These are phyloP conservation scores for Zymoseptoria tritici DNA, from an alignment of 2,329 filamentous ascomycete genomes.

Conservation along the genomic window DNA sequence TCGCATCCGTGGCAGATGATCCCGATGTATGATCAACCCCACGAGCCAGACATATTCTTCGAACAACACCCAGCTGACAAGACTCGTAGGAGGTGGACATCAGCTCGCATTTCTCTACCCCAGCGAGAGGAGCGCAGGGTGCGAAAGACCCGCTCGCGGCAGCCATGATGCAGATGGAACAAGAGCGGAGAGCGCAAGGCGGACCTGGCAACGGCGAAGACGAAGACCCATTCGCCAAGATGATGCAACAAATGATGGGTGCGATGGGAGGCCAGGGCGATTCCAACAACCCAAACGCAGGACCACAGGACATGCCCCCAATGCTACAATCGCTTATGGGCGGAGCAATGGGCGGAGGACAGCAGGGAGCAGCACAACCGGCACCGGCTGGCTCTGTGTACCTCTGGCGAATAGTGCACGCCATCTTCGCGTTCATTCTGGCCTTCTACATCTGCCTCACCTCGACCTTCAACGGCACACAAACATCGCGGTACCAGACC, in stretches of 20 bases:
- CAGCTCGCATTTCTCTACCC: slow-evolving; percentile 14
- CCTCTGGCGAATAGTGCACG: slow-evolving; percentile 68
- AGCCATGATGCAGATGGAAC: slow-evolving; percentile 27
- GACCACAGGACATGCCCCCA: slow-evolving; percentile 37
- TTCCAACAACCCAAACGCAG: slow-evolving; percentile 32
- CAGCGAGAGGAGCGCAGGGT: slow-evolving; percentile 5
- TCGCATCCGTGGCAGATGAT: slow-evolving; percentile 45
- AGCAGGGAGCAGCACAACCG: slow-evolving; percentile 25
- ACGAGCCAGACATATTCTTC: neutral
- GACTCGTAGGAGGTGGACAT: slow-evolving; percentile 61
- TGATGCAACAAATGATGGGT: slow-evolving; percentile 57
- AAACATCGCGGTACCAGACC: slow-evolving; percentile 44
- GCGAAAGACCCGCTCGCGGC: slow-evolving; percentile 21
- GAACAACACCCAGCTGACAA: neutral
- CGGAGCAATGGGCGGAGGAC: slow-evolving; percentile 20
- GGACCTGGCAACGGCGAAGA: slow-evolving; percentile 19
- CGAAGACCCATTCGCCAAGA: slow-evolving; percentile 64
- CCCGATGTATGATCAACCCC: slow-evolving; percentile 40
- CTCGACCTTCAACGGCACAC: slow-evolving; percentile 62
- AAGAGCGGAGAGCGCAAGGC: slow-evolving; percentile 13
- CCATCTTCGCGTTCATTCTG: slow-evolving; percentile 61
- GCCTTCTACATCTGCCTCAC: slow-evolving; percentile 63
- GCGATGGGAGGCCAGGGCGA: slow-evolving; percentile 26
- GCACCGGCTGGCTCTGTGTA: slow-evolving; percentile 39
- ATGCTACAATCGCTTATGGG: slow-evolving; percentile 41